Evolutionary conservation across 371 early-diverging fungal genomes (phyloP).

Genomic region (Furculomyces boomerangus): DNA sequence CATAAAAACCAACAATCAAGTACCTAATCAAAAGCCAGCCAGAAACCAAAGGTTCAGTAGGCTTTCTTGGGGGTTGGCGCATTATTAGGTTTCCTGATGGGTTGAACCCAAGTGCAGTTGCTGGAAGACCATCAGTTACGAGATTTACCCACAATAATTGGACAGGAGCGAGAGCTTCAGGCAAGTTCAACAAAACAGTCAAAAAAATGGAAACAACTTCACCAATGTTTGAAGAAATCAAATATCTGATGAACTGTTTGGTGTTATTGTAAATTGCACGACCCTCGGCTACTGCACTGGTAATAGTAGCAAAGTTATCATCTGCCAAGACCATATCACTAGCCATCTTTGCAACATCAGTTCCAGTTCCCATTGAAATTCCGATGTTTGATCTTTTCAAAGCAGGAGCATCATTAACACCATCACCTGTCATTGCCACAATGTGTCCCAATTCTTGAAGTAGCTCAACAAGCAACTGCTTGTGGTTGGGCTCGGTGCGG

Average conservation of each 20-base stretch:
- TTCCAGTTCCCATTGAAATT: constrained; percentile 95
- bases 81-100: constrained; percentile 90
- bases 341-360: constrained; percentile 94
- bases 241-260: constrained; percentile 90
- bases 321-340: constrained; percentile 95
- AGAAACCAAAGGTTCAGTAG: constrained; percentile 74
- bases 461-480: constrained; percentile 77
- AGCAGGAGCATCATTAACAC: constrained; percentile 97
- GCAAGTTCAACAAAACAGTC: constrained; percentile 78
- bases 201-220: constrained; percentile 80
- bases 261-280: constrained; percentile 93
- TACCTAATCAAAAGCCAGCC: constrained; percentile 90
- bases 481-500: constrained; percentile 88
- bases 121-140: constrained; percentile 95
- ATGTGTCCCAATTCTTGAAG: constrained; percentile 71
- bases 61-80: constrained; percentile 73
- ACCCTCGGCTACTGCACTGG: constrained; percentile 91
- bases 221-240: constrained; percentile 74
- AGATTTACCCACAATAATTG: constrained; percentile 96
- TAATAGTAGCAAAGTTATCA: constrained; percentile 95
- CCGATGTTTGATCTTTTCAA: constrained; percentile 96
- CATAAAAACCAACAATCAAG: constrained; percentile 77
- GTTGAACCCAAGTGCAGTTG: constrained; percentile 93
- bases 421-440: constrained; percentile 98
- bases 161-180: constrained; percentile 93